Percentiles rank a stretch among this genome's conserved stretches.
Evolutionary conservation across 176 grass and related monocot species (phyloP).

Genomic region (Cenchrus americanus): DNA sequence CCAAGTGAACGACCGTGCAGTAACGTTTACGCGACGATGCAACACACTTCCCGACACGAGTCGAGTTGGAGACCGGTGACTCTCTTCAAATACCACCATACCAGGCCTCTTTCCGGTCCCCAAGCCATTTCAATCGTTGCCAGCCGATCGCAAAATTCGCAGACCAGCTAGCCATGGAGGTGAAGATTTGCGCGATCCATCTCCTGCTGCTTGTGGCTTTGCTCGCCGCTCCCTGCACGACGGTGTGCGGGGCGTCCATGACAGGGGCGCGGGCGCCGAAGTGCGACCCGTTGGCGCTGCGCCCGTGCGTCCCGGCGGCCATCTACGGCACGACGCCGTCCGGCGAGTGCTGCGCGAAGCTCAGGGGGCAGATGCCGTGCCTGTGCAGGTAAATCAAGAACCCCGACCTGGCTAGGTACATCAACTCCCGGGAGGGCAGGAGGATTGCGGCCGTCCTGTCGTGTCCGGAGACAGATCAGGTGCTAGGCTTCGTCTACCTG

Average conservation of each 20-base stretch:
- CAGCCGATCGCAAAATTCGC: too few relatives aligned
- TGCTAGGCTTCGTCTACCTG: constrained; percentile 2
- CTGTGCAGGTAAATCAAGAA: constrained; percentile 69
- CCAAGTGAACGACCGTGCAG: neutral
- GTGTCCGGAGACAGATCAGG: constrained; percentile 1
- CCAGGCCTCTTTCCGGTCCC: neutral
- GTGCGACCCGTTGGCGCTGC: constrained; percentile 65
- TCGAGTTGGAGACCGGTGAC: neutral
- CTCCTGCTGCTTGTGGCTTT: neutral
- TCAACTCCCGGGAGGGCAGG: constrained; percentile 65
- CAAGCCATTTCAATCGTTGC: neutral
- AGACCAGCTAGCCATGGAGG: constrained; percentile 33
- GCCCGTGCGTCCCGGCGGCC: constrained; percentile 55
- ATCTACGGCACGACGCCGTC: constrained; percentile 51
- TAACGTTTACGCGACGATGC: constrained; percentile 24
- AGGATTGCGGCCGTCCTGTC: constrained; percentile 57
- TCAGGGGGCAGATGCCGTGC: constrained; percentile 67
- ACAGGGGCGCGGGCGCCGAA: constrained; percentile 13
- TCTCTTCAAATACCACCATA: constrained; percentile 25
- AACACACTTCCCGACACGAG: neutral
- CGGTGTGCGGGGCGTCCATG: constrained; percentile 11
- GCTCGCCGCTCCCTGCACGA: constrained; percentile 10
- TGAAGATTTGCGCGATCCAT: neutral
- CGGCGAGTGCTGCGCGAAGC: constrained; percentile 52
- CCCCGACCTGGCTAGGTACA: constrained; percentile 48